Evolutionary conservation across 2,329 filamentous ascomycete species (phyloP).

Genomic region (Claviceps paspali): DNA sequence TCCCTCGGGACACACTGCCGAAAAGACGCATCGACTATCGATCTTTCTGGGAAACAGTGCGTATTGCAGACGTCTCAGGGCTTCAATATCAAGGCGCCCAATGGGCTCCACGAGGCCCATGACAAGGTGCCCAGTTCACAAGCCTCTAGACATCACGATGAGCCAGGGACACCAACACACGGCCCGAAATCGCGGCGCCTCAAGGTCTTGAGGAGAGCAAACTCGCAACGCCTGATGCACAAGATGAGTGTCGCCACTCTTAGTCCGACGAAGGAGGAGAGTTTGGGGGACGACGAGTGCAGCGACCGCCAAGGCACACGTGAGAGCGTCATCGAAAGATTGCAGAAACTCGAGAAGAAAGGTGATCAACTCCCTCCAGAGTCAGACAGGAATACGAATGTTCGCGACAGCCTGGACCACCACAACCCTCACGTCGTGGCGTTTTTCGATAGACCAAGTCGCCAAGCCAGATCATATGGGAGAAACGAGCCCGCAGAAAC

Average conservation of each 20-base stretch:
- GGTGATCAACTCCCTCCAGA: not conserved
- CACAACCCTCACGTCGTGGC: not conserved
- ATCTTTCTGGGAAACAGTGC: conserved; percentile 4
- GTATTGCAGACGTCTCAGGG: not conserved
- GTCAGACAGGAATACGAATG: not conserved
- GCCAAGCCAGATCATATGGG: not conserved
- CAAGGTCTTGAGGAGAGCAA: conserved; percentile 9
- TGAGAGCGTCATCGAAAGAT: not conserved
- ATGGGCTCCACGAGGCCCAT: not conserved
- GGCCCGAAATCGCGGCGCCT: conserved; percentile 11
- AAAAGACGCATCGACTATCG: conserved; percentile 9
- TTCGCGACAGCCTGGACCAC: not conserved
- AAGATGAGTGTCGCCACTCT: conserved; percentile 13
- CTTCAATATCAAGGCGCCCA: conserved; percentile 1
- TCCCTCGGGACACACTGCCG: conserved; percentile 22
- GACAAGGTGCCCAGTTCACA: no score
- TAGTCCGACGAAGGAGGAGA: conserved; percentile 20
- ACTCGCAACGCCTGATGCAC: conserved; percentile 10
- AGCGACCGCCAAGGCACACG: not conserved
- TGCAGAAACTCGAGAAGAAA: conserved; percentile 3
- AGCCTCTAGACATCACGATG: conserved; percentile 18
- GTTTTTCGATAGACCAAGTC: not conserved
- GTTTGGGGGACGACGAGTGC: conserved; percentile 8
- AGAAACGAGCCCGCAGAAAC: not conserved
- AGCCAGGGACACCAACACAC: conserved; percentile 20